These are phyloP conservation scores for Peterozyma xylosa DNA, from an alignment of 805 yeast genomes.

Conservation along the genomic window DNA sequence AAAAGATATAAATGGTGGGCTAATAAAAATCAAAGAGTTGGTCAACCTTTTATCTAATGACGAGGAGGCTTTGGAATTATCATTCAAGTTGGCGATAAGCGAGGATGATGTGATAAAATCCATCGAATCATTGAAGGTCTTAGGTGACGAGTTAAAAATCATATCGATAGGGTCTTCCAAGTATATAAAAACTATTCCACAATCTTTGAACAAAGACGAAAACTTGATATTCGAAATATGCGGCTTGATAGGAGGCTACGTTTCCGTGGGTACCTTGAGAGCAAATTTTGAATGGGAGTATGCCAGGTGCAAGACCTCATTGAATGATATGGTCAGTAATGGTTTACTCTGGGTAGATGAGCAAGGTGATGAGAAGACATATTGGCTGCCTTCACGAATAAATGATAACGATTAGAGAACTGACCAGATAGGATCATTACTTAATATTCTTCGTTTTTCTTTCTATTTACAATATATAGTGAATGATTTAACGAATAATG, in stretches of 20 bases:
- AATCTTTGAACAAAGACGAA: conserved; percentile 62
- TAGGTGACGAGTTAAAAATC: conserved; percentile 70
- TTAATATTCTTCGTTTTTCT: too few species aligned
- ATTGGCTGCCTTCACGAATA: conserved; percentile 78
- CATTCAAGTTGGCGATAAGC: conserved; percentile 22
- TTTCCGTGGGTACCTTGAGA: conserved; percentile 50
- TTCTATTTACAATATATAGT: too few species aligned
- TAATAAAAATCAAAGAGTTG: conserved; percentile 55
- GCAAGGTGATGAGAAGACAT: conserved; percentile 38
- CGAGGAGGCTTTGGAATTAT: conserved; percentile 13
- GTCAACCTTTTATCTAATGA: conserved; percentile 22
- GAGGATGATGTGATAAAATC: conserved; percentile 52
- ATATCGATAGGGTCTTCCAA: conserved; percentile 48
- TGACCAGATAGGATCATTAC: too few species aligned
- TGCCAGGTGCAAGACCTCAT: conserved; percentile 49
- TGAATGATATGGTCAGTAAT: conserved; percentile 72
- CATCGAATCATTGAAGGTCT: conserved; percentile 38
- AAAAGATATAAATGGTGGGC: conserved; percentile 73
- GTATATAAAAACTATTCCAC: conserved; percentile 58
- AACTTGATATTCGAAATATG: conserved; percentile 66
- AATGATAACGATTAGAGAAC: too few species aligned
- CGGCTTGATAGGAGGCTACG: conserved; percentile 62
- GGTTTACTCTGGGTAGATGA: conserved; percentile 86
- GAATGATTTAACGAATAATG: too few species aligned
- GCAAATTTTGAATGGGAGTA: conserved; percentile 77